Base-by-base conservation (phyloP, 805 yeast species). In the Kuraishia borneana region DNA sequence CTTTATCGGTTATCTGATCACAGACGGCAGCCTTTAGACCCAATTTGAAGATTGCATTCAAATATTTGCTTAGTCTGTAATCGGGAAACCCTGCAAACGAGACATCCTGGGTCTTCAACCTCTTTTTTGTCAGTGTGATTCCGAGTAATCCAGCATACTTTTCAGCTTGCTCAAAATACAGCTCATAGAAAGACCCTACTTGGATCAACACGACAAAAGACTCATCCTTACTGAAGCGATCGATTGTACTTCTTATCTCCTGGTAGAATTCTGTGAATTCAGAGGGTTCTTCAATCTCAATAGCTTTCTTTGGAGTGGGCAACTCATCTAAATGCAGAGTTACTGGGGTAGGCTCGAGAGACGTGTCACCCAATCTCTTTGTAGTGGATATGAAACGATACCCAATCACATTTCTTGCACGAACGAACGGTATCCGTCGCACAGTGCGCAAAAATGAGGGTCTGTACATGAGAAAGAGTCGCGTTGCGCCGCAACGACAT, bases 31-130 rank as follows among this genome's bases (percentile, higher is more conserved):
- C 96, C 35, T 77, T 80, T 33, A 68, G 63, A 2, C 76, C 77
- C 17, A 70, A 55, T 36, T 77, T 76, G 2, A 92, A 94, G 19
- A 88, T 65, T 0, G 76, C 63, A 45, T 75, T 74, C 25, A 87
- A 68, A 48, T 83, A 88, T 38, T 85, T 70, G 36, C 77, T 82
- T 14, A 87, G 54, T 37, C 76, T 83, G 28, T 59, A 56, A 4
- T 70, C 62, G 0, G 98, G 98, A 46, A 92, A 92, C 0, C 98
- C 98, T 0, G 96, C 84, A 82, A 92, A 85, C 0, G 94, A 73
- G 1, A 81, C 67, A 20, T 61, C 61, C 37, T 60, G 58, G 16
- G 51, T 54, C 16, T 58, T 58, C 26, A 72, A 65, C 35, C 60
- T 60, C 45, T 71, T 68, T 25, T 60, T 61, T 0, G 95, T 81